Base-by-base conservation (phyloP, 306 rosid species). In the Quercus dentata region DNA sequence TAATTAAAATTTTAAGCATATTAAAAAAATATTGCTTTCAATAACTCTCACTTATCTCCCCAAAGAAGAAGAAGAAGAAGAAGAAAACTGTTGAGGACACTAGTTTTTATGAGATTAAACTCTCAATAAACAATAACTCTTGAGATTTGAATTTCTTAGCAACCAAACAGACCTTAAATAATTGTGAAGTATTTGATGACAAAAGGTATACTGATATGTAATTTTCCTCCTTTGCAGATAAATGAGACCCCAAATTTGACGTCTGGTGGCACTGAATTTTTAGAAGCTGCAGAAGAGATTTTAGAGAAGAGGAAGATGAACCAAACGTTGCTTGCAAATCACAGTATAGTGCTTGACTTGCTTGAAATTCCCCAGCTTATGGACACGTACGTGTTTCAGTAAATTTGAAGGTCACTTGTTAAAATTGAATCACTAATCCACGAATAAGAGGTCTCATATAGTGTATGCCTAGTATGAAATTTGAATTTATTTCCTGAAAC, bases 351-450 rank as follows among this genome's bases (percentile, higher is more conserved):
- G 92, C 97, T 95, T 75, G 99, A 95, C 85, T 90, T 95, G 87
- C 99, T 95, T 76, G 98, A 94, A 89, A 94, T 94, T 79, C 98
- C 97, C 80, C 98, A 92, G 84, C 96, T 94, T 65, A 94, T 92
- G 97, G 98, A 94, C 81, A 92, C 97, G 96, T 94, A 89, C 15
- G 92, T 85, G 83, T 76, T 84, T 63, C 23, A 41, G 19, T 41
- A 76, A 71, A 58, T 59, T 35, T 33, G 10, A 20, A 55, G 62
- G 31, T 83, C 67, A 21, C 68, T 56, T 75, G 52, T 72, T 65
- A 38, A 49, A 19, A 35, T 78, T 35, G 74, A 71, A 75, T 35
- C 19, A 30, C 31, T 75, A 52, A 71, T 51, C 13, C 71, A 10
- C 5, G 33, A 44, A 20, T 38, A 73, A 72, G 41, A 62, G 70